A percentile compares a stretch with the other conserved stretches of the same genome.
phyloP scores from a whole-genome alignment of 768 basidiomycete genomes.

The Suillus fuscotomentosus region DNA sequence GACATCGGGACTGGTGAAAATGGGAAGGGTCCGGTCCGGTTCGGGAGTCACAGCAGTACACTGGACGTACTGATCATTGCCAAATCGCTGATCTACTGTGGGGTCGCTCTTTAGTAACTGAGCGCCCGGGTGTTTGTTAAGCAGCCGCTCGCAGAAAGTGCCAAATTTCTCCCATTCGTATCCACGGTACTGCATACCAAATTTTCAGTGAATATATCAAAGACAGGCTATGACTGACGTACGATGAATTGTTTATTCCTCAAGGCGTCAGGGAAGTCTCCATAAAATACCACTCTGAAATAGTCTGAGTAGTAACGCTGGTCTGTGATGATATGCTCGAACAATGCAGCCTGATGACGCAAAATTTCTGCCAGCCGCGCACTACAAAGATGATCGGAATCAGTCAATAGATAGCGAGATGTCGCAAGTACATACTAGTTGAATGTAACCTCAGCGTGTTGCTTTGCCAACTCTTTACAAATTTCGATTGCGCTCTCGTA shows the following conservation, averaged over 20 bases:
- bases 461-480: conserved; percentile 85
- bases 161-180: conserved; percentile 94
- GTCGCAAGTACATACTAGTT: conserved; percentile 64
- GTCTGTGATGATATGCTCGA: conserved; percentile 82
- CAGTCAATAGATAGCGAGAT: conserved; percentile 1
- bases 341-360: conserved; percentile 80
- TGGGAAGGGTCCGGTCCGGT: conserved; percentile 70
- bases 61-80: conserved; percentile 83
- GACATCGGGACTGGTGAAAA: conserved; percentile 86
- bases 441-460: conserved; percentile 88
- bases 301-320: conserved; percentile 90
- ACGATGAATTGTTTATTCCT: conserved; percentile 91
- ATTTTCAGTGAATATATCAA: neutral
- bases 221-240: conserved; percentile 20
- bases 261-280: conserved; percentile 84
- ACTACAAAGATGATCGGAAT: conserved; percentile 37
- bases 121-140: conserved; percentile 86
- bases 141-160: conserved; percentile 87
- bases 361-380: conserved; percentile 82
- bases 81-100: conserved; percentile 75
- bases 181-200: conserved; percentile 72
- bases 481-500: conserved; percentile 94
- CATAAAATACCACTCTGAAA: conserved; percentile 92
- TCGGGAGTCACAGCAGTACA: conserved; percentile 85
- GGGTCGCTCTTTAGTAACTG: conserved; percentile 80